phyloP scores from a whole-genome alignment of 305 asterid species.

The Rubia peregrina region DNA sequence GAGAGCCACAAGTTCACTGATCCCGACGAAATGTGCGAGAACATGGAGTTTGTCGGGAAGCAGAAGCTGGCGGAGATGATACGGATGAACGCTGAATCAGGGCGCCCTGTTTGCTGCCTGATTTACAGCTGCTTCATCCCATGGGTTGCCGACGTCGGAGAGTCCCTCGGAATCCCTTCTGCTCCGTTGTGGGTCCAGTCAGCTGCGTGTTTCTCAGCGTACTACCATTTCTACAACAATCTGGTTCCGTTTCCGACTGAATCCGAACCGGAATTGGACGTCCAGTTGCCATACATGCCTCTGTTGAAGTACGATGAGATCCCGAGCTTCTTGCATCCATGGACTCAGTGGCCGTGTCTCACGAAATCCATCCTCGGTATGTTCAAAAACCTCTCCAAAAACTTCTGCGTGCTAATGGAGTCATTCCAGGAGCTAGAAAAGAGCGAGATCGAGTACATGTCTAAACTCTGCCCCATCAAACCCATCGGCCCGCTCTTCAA shows the following conservation, averaged over 20 bases:
- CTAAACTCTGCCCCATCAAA: constrained; percentile 37
- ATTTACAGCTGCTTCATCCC: constrained; percentile 67
- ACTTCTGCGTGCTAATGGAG: constrained; percentile 55
- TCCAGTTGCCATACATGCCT: constrained; percentile 54
- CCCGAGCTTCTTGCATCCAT: constrained; percentile 56
- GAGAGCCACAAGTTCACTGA: too few relatives aligned
- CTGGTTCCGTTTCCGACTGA: constrained; percentile 46
- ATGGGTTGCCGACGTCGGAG: constrained; percentile 72
- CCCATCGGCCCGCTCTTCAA: constrained; percentile 64
- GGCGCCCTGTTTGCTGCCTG: constrained; percentile 59
- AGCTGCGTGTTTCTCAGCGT: constrained; percentile 55
- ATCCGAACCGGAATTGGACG: constrained; percentile 34
- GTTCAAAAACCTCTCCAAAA: constrained; percentile 38
- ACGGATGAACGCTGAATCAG: constrained; percentile 31
- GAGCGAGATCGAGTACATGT: constrained; percentile 31
- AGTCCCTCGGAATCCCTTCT: constrained; percentile 36
- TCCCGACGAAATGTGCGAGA: too few relatives aligned
- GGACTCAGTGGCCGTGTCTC: constrained; percentile 25
- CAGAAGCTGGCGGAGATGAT: constrained; percentile 35
- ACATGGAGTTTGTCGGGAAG: too few relatives aligned
- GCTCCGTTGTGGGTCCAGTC: constrained; percentile 81
- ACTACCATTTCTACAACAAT: constrained; percentile 38
- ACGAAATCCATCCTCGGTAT: constrained; percentile 42
- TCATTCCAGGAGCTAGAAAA: constrained; percentile 53
- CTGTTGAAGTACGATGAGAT: constrained; percentile 51